Conservation (phyloP, 2,329 filamentous ascomycete genomes). For the Teratosphaeria zuluensis region DNA sequence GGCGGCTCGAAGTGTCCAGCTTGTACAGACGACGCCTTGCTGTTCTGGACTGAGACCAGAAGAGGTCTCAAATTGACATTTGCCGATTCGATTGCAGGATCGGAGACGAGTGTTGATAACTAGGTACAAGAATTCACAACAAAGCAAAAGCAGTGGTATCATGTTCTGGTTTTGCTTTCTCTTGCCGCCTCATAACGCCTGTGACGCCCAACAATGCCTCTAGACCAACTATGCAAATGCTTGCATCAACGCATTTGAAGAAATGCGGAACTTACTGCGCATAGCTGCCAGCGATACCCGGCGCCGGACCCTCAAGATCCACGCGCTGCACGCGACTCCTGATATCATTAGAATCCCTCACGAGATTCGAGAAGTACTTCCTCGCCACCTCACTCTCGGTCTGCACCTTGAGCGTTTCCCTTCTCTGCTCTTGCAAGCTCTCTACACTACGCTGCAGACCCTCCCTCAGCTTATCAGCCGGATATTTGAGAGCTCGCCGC, state of each 20-base stretch:
- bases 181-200: background rate
- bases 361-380: conserved; percentile 84
- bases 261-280: background rate
- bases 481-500: conserved; percentile 77
- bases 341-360: conserved; percentile 50
- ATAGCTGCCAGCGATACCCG: conserved; percentile 31
- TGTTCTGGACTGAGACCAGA: too few relatives aligned
- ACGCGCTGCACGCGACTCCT: conserved; percentile 40
- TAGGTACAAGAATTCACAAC: background rate
- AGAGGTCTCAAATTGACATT: too few relatives aligned
- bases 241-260: background rate
- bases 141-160: background rate
- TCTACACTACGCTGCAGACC: conserved; percentile 78
- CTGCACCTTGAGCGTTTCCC: conserved; percentile 73
- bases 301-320: conserved; percentile 43
- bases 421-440: conserved; percentile 64
- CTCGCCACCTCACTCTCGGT: conserved; percentile 75
- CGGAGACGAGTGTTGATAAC: background rate
- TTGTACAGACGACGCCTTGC: too few relatives aligned
- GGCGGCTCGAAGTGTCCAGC: too few relatives aligned
- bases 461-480: conserved; percentile 75
- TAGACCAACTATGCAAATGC: background rate
- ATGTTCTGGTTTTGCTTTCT: background rate
- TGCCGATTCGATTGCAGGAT: background rate
- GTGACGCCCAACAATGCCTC: background rate